Conservation (phyloP, 2,329 filamentous ascomycete species). For the Ophioceras dolichostomum region DNA sequence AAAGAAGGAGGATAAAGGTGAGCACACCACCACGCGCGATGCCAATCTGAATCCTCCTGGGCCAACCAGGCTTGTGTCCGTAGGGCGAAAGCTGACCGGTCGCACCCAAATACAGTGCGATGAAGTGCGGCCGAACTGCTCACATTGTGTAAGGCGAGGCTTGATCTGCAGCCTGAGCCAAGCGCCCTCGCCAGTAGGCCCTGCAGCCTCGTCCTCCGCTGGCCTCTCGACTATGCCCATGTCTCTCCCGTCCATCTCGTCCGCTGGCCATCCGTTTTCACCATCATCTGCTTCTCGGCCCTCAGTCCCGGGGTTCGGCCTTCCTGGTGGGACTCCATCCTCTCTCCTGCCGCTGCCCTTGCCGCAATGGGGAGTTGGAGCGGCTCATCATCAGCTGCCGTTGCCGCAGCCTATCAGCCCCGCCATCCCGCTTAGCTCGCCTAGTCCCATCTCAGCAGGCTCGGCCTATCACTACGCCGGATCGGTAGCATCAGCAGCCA, state of each 20-base stretch:
- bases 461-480: too few relatives aligned
- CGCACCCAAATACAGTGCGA: constrained; percentile 1
- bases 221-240: not conserved
- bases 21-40: not conserved
- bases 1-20: constrained; percentile 3
- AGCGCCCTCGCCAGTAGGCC: not conserved
- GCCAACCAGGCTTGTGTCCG: not conserved
- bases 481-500: too few relatives aligned
- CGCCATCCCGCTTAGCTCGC: too few relatives aligned
- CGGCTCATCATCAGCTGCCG: too few relatives aligned
- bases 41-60: not conserved
- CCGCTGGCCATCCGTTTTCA: not conserved
- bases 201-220: not conserved
- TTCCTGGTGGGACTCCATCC: too few relatives aligned
- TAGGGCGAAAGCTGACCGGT: not conserved
- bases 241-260: too few relatives aligned
- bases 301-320: too few relatives aligned
- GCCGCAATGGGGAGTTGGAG: too few relatives aligned
- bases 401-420: too few relatives aligned
- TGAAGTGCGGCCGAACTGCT: constrained; percentile 3
- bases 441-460: too few relatives aligned
- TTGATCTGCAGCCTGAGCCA: constrained; percentile 2
- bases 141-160: constrained; percentile 2
- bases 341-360: not conserved
- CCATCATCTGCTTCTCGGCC: not conserved